A percentile compares a stretch with the other conserved stretches of the same genome.
These are phyloP conservation scores for Mycothermus thermophilus DNA, from an alignment of 495 filamentous ascomycete species.

Conservation along the genomic window DNA sequence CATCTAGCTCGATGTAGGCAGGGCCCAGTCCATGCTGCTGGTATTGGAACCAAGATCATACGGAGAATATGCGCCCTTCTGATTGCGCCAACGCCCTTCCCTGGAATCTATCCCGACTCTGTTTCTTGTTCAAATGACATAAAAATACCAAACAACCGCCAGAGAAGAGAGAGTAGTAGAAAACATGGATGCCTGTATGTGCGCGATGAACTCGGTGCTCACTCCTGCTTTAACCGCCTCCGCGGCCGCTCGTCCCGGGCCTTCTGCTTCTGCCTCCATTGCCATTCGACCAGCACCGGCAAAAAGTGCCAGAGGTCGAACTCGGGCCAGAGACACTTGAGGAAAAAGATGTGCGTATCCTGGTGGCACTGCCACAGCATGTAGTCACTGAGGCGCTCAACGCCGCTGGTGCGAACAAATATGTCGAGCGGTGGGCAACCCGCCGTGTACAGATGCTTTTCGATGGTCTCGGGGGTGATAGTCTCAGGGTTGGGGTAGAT, in stretches of 20 bases:
- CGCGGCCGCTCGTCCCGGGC: slow-evolving; percentile 29
- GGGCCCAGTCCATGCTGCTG: no score
- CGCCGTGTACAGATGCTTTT: slow-evolving; percentile 69
- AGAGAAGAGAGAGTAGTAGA: no score
- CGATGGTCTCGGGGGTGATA: slow-evolving; percentile 68
- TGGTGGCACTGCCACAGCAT: slow-evolving; percentile 98
- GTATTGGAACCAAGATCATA: no score
- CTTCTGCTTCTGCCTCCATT: slow-evolving; percentile 49
- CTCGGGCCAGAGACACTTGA: slow-evolving; percentile 89
- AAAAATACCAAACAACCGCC: no score
- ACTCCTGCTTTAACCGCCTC: slow-evolving; percentile 16
- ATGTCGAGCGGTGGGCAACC: slow-evolving; percentile 78
- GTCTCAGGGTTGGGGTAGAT: slow-evolving; percentile 54
- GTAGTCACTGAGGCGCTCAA: slow-evolving; percentile 85
- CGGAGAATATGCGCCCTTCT: no score
- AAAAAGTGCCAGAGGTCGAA: slow-evolving; percentile 92
- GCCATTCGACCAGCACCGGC: slow-evolving; percentile 85
- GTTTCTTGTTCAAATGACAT: no score
- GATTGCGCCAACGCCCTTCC: no score
- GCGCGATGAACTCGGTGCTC: no score
- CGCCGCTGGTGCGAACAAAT: slow-evolving; percentile 78
- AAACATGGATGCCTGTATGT: no score
- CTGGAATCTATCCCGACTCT: no score
- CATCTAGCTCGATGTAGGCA: no score
- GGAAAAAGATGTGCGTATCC: slow-evolving; percentile 79